phyloP scores from a whole-genome alignment of 2,329 filamentous ascomycete genomes.

The Epichloe aotearoae region DNA sequence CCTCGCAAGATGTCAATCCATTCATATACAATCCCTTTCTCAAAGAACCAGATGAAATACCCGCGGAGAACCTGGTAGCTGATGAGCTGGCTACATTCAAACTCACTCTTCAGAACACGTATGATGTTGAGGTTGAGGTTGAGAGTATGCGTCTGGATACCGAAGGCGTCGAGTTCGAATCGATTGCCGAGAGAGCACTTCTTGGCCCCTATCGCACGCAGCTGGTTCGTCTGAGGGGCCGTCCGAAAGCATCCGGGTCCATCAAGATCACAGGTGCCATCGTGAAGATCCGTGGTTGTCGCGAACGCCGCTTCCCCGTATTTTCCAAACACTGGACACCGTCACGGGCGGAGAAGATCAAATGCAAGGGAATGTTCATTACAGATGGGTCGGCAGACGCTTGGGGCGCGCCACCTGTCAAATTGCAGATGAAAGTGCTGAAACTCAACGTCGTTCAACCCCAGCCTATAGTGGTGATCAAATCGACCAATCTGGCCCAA shows the following conservation, averaged over 20 bases:
- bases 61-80: conserved; percentile 60
- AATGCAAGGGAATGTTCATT: conserved; percentile 54
- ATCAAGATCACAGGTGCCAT: conserved; percentile 66
- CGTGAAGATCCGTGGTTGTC: conserved; percentile 69
- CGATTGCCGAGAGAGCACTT: conserved; percentile 47
- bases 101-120: conserved; percentile 84
- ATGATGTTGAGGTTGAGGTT: conserved; percentile 82
- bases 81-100: conserved; percentile 66
- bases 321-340: conserved; percentile 67
- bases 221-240: conserved; percentile 57
- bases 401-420: conserved; percentile 21
- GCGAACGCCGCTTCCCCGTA: conserved; percentile 71
- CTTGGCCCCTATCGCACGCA: conserved; percentile 78
- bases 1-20: conserved; percentile 57
- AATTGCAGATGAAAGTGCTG: conserved; percentile 37
- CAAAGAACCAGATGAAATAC: conserved; percentile 48
- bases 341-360: conserved; percentile 57
- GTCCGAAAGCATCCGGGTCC: conserved; percentile 51
- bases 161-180: conserved; percentile 60
- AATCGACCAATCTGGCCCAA: conserved; percentile 66
- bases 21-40: conserved; percentile 94
- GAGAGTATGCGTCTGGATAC: conserved; percentile 66
- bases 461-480: conserved; percentile 66
- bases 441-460: conserved; percentile 62
- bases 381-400: conserved; percentile 33